Evolutionary conservation across 1,139 yeast species (phyloP).

Genomic region (Geotrichum klebahnii): DNA sequence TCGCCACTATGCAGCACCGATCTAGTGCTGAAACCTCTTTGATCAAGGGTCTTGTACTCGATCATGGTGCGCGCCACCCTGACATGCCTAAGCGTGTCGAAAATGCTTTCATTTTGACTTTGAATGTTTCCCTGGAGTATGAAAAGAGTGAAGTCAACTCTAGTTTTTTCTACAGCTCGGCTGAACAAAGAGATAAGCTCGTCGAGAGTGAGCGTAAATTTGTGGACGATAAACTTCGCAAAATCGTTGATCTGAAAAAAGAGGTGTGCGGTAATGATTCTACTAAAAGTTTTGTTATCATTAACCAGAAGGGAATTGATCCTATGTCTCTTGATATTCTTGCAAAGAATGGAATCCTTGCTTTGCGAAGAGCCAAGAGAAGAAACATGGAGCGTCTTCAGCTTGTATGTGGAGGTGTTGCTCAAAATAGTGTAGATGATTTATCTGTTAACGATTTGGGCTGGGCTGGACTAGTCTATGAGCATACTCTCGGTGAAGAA

Average conservation of each 20-base stretch:
- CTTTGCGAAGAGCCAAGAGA: conserved; percentile 95
- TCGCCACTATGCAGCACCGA: conserved; percentile 96
- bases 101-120: conserved; percentile 78
- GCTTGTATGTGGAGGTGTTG: conserved; percentile 94
- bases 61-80: conserved; percentile 98
- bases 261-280: conserved; percentile 78
- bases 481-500: conserved; percentile 92
- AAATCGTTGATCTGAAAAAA: conserved; percentile 88
- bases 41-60: conserved; percentile 85
- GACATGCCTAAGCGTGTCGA: conserved; percentile 91
- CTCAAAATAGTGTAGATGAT: conserved; percentile 96
- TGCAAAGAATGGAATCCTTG: conserved; percentile 89
- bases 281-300: conserved; percentile 80
- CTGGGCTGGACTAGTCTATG: conserved; percentile 85
- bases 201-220: conserved; percentile 92
- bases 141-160: conserved; percentile 98
- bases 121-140: conserved; percentile 92
- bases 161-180: conserved; percentile 88
- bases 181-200: conserved; percentile 93
- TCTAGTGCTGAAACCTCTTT: conserved; percentile 78
- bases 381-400: conserved; percentile 98
- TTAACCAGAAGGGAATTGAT: conserved; percentile 98
- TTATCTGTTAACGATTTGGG: conserved; percentile 76
- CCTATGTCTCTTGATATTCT: conserved; percentile 97
- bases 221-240: conserved; percentile 88